These are phyloP conservation scores for Sugiyamaella qingdaonensis DNA, from an alignment of 805 yeast species.

Conservation along the genomic window DNA sequence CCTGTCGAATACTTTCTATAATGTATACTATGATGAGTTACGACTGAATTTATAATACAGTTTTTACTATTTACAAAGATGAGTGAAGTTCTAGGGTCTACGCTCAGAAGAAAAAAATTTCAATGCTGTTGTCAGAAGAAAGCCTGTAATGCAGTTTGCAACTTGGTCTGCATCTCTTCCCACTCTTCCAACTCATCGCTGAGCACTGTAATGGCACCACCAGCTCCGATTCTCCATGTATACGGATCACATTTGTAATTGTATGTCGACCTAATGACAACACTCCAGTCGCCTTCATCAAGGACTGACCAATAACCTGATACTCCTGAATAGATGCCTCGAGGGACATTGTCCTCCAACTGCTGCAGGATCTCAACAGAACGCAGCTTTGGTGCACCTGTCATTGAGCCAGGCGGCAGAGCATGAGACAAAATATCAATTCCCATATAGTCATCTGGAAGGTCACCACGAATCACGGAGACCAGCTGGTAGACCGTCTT, in stretches of 20 bases:
- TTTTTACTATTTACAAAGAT: neutral
- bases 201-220: slow-evolving; percentile 93
- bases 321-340: slow-evolving; percentile 93
- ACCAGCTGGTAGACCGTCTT: slow-evolving; percentile 87
- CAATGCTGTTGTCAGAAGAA: slow-evolving; percentile 34
- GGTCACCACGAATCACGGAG: slow-evolving; percentile 73
- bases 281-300: slow-evolving; percentile 93
- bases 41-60: neutral
- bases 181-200: slow-evolving; percentile 82
- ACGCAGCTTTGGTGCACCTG: slow-evolving; percentile 96
- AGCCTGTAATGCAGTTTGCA: slow-evolving; percentile 74
- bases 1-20: slow-evolving; percentile 52
- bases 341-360: slow-evolving; percentile 46
- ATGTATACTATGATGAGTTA: slow-evolving; percentile 3
- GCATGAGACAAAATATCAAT: slow-evolving; percentile 73
- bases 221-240: slow-evolving; percentile 90
- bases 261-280: slow-evolving; percentile 79
- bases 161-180: slow-evolving; percentile 83
- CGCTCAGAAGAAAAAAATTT: too few species aligned
- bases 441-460: slow-evolving; percentile 51
- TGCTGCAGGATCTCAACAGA: slow-evolving; percentile 76
- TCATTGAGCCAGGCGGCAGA: slow-evolving; percentile 98
- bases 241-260: slow-evolving; percentile 50
- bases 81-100: neutral
- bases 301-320: slow-evolving; percentile 92